Base-by-base conservation (phyloP, 2,329 filamentous ascomycete genomes). In the Fusarium xylarioides region DNA sequence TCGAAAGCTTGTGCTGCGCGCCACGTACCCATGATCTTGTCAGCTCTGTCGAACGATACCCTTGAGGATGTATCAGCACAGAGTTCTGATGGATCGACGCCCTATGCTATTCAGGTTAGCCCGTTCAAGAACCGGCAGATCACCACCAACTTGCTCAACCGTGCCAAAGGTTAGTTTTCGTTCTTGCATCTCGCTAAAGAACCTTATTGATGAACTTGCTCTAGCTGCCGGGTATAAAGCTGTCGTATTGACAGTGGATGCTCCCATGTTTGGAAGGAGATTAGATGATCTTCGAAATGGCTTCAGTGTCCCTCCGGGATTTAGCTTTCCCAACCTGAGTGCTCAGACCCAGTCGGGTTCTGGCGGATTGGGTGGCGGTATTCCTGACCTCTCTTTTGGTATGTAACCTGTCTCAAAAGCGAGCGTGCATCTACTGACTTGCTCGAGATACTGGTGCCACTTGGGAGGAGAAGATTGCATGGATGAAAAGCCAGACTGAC, bases 201-300 rank as follows among this genome's bases (percentile, higher is more conserved):
- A 10, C 19, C 34, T 53, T 28, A 11, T 11, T 57, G 11, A 57
- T 11, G 5, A 43, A 28, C 7, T 11, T 23, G 6, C 16, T 43
- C 16, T 21, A 57, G 54, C 40, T 34, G 38, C 54, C 23, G 58
- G 58, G n/a, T 61, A 61, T 26, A 61, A 61, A 35, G 58, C 58
- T 21, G 46, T 61, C 26, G 37, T 61, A 5, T 42, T 61, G 16
- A 54, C 58, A 19, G 49, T 53, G 23, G 58, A 61, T 40, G 50
- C 58, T n/a, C 58, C 58, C 18, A 54, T 54, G 46, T 42, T 61
- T 32, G 58, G 58, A 1, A 61, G 50, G 19, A 32, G 58, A 5
- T 23, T 54, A 18, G 50, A 61, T 6, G 50, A 54, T 38, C 38
- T 42, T 19, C 28, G 58, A 54, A 61, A 61, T 12, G 46, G 50